Base-by-base conservation (phyloP, 805 yeast genomes). In the Candida methanosorbosa region DNA sequence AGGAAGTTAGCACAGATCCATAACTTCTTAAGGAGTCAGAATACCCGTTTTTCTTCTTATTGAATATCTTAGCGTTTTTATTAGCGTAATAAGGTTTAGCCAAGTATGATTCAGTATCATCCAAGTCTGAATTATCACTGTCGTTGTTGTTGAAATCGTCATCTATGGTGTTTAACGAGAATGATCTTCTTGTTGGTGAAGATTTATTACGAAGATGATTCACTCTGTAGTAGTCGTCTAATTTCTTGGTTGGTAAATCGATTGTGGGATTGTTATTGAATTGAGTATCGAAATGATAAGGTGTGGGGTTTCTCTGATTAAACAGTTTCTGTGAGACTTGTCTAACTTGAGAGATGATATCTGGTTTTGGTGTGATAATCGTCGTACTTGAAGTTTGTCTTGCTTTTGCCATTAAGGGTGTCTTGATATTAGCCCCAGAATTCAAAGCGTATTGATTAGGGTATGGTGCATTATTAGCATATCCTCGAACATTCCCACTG, bases 281-380 rank as follows among this genome's bases (percentile, higher is more conserved):
- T n/a, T n/a, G n/a, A n/a, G n/a, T n/a, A n/a, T n/a, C n/a, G n/a
- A n/a, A n/a, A n/a, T n/a, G n/a, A n/a, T n/a, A n/a, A n/a, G n/a
- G n/a, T n/a, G n/a, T n/a, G n/a, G n/a, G n/a, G n/a, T n/a, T 34
- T 6, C 37, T 35, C 16, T 40, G 39, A 27, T 37, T 43, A 29
- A 51, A 50, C 12, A 51, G 30, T 29, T 42, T 46, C 25, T 49
- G 54, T 2, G 57, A 53, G 3, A 54, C 56, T 32, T 51, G 46
- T 24, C 57, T 36, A 2, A 53, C 56, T 33, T 53, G 52, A 0
- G 58, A 54, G 2, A 51, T 43, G 17, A 45, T 44, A n/a, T 38
- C 39, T 16, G 30, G 37, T 32, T 18, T 45, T 18, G 36, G 42
- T 9, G 15, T 11, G 7, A 8, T 24, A 11, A 24, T 12, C 15